Conservation (phyloP, 768 basidiomycete genomes). For the Melanogaster broomeanus region DNA sequence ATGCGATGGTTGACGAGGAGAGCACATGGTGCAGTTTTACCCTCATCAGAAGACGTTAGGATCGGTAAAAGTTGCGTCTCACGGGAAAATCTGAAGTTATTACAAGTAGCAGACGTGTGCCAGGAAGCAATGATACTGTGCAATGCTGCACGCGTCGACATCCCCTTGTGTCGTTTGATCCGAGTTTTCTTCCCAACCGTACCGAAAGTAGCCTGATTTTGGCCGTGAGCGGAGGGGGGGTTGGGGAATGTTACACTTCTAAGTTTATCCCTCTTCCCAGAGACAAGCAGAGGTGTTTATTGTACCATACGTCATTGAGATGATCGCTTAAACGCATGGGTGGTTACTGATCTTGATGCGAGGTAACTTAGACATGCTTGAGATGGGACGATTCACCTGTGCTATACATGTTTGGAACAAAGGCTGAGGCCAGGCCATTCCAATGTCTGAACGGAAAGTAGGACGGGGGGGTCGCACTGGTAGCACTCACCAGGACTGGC, state of each 20-base stretch:
- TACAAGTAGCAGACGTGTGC: background rate
- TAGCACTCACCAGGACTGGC: too few species aligned
- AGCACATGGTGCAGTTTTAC: constrained; percentile 13
- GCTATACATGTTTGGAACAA: too few species aligned
- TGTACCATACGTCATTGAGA: background rate
- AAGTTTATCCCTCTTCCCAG: too few species aligned
- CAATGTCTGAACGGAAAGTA: too few species aligned
- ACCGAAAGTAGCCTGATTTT: background rate
- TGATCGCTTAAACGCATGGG: background rate
- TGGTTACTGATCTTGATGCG: background rate
- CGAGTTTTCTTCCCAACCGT: background rate
- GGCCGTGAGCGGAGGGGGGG: background rate
- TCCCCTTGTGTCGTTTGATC: background rate
- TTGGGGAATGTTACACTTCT: too few species aligned
- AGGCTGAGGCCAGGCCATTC: background rate
- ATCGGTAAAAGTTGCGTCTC: constrained; percentile 8
- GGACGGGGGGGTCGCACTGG: too few species aligned
- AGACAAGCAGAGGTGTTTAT: too few species aligned
- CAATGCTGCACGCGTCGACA: background rate
- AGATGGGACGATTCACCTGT: background rate
- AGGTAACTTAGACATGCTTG: background rate
- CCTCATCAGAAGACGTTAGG: background rate
- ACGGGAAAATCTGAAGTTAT: constrained; percentile 5
- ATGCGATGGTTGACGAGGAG: background rate
- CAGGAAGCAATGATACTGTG: background rate